Percentiles rank a stretch among this genome's conserved stretches.
phyloP scores from a whole-genome alignment of 768 basidiomycete genomes.

The Lactarius akahatsu region DNA sequence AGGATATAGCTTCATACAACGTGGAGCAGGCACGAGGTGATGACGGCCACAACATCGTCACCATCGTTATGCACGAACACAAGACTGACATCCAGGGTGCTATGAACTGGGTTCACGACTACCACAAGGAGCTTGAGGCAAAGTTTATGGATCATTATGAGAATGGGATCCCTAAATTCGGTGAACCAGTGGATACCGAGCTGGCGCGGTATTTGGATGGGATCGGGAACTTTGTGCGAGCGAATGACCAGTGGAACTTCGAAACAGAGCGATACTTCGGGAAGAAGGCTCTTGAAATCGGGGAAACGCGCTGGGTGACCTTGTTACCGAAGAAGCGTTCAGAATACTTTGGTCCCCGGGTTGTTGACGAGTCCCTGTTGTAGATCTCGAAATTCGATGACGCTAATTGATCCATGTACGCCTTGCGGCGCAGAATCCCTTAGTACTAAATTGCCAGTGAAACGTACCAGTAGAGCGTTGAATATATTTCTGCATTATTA shows the following conservation, averaged over 20 bases:
- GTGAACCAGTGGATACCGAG: conserved; percentile 37
- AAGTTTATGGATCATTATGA: conserved; percentile 35
- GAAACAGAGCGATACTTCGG: conserved; percentile 31
- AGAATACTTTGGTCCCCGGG: background rate
- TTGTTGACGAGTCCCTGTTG: no score
- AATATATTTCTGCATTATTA: no score
- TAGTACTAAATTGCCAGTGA: no score
- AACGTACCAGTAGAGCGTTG: no score
- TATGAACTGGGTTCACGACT: conserved; percentile 35
- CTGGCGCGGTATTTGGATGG: conserved; percentile 41
- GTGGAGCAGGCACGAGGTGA: conserved; percentile 37
- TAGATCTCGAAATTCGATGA: no score
- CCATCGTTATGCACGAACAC: conserved; percentile 42
- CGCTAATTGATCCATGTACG: no score
- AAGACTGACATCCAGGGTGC: conserved; percentile 36
- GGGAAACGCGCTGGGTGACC: background rate
- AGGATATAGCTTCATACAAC: conserved; percentile 36
- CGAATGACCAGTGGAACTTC: conserved; percentile 42
- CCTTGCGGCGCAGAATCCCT: no score
- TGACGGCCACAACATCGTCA: conserved; percentile 41
- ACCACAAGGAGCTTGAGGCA: conserved; percentile 33
- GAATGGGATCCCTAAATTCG: conserved; percentile 38
- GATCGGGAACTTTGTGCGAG: conserved; percentile 44
- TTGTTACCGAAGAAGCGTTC: background rate
- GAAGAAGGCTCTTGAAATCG: background rate